phyloP scores from a whole-genome alignment of 2,329 filamentous ascomycete species.

The Talaromyces sp. region DNA sequence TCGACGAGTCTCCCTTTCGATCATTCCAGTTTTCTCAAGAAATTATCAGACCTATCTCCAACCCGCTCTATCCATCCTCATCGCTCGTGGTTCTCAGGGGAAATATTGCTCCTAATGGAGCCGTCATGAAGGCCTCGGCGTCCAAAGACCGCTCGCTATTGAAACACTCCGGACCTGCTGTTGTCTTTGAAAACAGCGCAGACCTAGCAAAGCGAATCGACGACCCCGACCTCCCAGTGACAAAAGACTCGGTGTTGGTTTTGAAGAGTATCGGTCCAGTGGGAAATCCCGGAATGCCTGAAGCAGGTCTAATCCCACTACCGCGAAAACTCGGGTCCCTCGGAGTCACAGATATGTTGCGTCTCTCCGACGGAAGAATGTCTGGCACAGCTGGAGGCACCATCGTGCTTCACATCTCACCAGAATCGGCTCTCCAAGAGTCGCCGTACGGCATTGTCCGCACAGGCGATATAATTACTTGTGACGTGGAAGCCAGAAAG shows the following conservation, averaged over 20 bases:
- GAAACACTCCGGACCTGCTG: conserved; percentile 41
- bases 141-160: conserved; percentile 45
- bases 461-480: conserved; percentile 46
- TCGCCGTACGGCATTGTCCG: conserved; percentile 46
- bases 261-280: conserved; percentile 49
- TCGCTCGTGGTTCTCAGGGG: conserved; percentile 45
- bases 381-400: conserved; percentile 53
- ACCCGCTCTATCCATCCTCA: conserved; percentile 43
- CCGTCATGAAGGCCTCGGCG: conserved; percentile 49
- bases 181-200: conserved; percentile 46
- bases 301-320: conserved; percentile 49
- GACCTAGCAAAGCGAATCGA: conserved; percentile 47
- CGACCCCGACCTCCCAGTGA: conserved; percentile 40
- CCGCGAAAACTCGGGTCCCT: conserved; percentile 44
- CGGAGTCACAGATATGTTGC: conserved; percentile 51
- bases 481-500: conserved; percentile 40
- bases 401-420: conserved; percentile 51
- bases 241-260: conserved; percentile 43
- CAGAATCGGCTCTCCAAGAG: conserved; percentile 46
- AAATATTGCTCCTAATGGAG: conserved; percentile 47
- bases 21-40: conserved; percentile 37
- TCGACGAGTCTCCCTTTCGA: conserved; percentile 41
- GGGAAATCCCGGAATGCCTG: conserved; percentile 51
- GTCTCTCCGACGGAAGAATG: conserved; percentile 53
- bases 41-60: conserved; percentile 41